A percentile compares a stretch with the other conserved stretches of the same genome.
Conservation (phyloP, 2,329 filamentous ascomycete genomes). For the Neonectria hederae region DNA sequence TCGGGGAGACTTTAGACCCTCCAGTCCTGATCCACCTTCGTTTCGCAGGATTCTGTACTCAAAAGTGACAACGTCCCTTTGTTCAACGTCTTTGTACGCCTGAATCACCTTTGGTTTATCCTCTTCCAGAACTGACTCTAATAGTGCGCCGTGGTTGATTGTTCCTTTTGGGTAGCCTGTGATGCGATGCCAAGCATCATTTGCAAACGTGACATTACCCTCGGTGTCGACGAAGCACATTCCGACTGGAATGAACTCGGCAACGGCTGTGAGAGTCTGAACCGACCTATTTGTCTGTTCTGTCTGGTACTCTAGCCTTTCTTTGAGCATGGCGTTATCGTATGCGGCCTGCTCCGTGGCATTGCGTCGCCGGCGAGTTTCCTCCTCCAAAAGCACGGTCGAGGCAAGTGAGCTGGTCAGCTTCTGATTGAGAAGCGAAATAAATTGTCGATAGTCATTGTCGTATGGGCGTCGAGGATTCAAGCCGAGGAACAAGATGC, state of each 20-base stretch:
- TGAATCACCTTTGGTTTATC: constrained; percentile 53
- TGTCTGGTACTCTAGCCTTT: constrained; percentile 68
- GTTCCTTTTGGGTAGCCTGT: constrained; percentile 54
- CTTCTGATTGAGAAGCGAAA: constrained; percentile 64
- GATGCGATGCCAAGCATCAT: constrained; percentile 70
- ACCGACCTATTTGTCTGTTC: constrained; percentile 63
- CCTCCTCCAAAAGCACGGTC: constrained; percentile 76
- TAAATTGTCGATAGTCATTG: constrained; percentile 75
- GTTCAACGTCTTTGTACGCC: constrained; percentile 54
- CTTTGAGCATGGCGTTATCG: constrained; percentile 72
- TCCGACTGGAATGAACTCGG: constrained; percentile 78
- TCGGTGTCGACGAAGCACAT: constrained; percentile 75
- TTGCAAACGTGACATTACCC: constrained; percentile 75
- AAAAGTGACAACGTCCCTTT: constrained; percentile 53
- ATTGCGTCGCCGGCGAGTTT: constrained; percentile 65
- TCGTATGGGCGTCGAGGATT: constrained; percentile 78
- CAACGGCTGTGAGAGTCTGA: constrained; percentile 74
- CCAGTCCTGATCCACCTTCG: background rate
- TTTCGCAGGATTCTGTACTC: constrained; percentile 54
- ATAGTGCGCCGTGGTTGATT: constrained; percentile 48
- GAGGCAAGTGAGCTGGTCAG: constrained; percentile 75
- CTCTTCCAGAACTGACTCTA: constrained; percentile 57
- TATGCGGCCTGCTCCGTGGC: constrained; percentile 68
- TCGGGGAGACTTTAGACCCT: constrained; percentile 32
- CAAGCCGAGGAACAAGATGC: constrained; percentile 74